A percentile compares a stretch with the other conserved stretches of the same genome.
Conservation (phyloP, 1,139 yeast species). For the Blastobotrys capitulatus region DNA sequence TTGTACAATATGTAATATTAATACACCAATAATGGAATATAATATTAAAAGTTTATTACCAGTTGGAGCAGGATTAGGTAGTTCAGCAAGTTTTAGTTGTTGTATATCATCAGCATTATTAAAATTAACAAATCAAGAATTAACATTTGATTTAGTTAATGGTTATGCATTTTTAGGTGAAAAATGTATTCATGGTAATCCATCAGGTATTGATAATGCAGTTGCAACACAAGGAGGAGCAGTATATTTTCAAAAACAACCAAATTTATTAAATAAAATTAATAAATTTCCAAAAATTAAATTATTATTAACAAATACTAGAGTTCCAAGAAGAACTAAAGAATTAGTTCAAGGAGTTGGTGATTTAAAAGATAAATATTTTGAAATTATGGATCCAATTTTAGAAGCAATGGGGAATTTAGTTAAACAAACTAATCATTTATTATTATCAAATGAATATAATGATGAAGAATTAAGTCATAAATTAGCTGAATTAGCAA, state of each 20-base stretch:
- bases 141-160: conserved; percentile 54
- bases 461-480: not conserved
- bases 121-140: conserved; percentile 15
- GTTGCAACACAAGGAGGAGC: conserved; percentile 98
- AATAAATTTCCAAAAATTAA: conserved; percentile 60
- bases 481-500: conserved; percentile 56
- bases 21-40: conserved; percentile 50
- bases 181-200: conserved; percentile 93
- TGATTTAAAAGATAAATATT: conserved; percentile 45
- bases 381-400: conserved; percentile 52
- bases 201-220: conserved; percentile 95
- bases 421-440: conserved; percentile 60
- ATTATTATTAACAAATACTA: conserved; percentile 75
- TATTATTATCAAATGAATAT: conserved; percentile 7
- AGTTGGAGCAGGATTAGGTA: conserved; percentile 95
- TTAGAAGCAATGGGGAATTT: conserved; percentile 44
- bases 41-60: conserved; percentile 80
- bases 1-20: conserved; percentile 47
- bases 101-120: conserved; percentile 76
- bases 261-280: conserved; percentile 3
- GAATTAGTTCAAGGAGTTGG: conserved; percentile 76
- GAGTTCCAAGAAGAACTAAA: conserved; percentile 82
- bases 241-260: conserved; percentile 72
- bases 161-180: conserved; percentile 92
- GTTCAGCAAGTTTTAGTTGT: conserved; percentile 88